Evolutionary conservation across 176 grass and related monocot species (phyloP).

Genomic region (Avena sativa): DNA sequence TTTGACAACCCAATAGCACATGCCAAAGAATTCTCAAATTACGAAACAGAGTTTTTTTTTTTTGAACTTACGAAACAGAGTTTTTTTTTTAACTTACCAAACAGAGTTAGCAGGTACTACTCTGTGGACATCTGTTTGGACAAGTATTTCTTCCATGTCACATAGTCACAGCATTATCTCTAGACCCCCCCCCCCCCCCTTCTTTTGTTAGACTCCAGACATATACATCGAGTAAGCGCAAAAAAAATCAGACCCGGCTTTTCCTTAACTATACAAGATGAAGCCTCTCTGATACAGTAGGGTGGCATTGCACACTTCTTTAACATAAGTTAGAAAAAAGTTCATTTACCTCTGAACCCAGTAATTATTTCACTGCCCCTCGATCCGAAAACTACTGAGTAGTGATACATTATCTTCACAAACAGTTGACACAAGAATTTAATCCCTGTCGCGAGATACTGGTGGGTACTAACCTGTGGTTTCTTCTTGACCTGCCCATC

Average conservation of each 20-base stretch:
- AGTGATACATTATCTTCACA: background rate
- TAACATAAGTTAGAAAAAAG: background rate
- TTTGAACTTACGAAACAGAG: no score
- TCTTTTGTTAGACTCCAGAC: background rate
- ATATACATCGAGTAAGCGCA: background rate
- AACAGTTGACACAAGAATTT: background rate
- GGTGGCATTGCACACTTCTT: background rate
- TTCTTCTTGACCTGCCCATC: constrained; percentile 68
- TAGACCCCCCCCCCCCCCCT: background rate
- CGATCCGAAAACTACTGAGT: background rate
- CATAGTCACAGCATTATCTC: background rate
- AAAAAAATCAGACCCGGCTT: background rate
- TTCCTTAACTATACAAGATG: background rate
- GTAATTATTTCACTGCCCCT: constrained; percentile 6
- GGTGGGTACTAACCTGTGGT: constrained; percentile 56
- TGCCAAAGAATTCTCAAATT: background rate
- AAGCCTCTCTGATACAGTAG: background rate
- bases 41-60: no score
- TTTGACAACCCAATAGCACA: background rate
- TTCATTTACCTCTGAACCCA: constrained; percentile 12
- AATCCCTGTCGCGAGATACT: background rate
- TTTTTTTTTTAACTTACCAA: no score
- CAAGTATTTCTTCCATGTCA: background rate
- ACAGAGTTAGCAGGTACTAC: background rate
- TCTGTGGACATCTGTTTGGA: background rate